Conservation (phyloP, 2,329 filamentous ascomycete genomes). For the Pseudogymnoascus verrucosus region DNA sequence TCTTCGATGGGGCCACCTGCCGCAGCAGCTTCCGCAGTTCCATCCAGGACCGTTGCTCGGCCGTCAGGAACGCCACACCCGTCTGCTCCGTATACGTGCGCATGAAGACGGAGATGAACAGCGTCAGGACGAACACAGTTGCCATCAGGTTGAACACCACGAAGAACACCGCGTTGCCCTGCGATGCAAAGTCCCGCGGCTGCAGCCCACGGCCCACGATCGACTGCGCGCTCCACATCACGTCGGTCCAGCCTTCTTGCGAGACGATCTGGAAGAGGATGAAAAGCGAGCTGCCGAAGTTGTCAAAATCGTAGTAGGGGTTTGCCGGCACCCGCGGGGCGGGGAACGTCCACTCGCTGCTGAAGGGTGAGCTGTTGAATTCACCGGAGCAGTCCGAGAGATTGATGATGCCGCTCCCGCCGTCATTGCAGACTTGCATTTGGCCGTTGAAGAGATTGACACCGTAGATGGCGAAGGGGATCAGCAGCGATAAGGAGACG, state of each 20-base stretch:
- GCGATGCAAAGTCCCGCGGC: conserved; percentile 57
- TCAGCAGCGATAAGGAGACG: conserved; percentile 86
- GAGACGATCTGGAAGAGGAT: conserved; percentile 98
- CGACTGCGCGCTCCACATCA: conserved; percentile 75
- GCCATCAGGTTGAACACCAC: conserved; percentile 93
- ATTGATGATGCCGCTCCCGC: conserved; percentile 43
- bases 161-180: conserved; percentile 90
- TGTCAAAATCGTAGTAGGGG: conserved; percentile 84
- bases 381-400: conserved; percentile 78
- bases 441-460: conserved; percentile 85
- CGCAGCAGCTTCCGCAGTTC: conserved; percentile 85
- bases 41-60: conserved; percentile 94
- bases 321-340: conserved; percentile 77
- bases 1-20: conserved; percentile 91
- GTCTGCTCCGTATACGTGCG: conserved; percentile 99
- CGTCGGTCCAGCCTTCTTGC: conserved; percentile 94
- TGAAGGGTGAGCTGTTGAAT: conserved; percentile 66
- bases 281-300: conserved; percentile 88
- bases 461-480: conserved; percentile 95
- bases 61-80: conserved; percentile 89
- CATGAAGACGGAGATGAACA: conserved; percentile 99
- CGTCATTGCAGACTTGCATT: conserved; percentile 74
- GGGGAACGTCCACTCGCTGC: conserved; percentile 66
- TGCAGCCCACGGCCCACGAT: conserved; percentile 73
- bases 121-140: conserved; percentile 89